Percentiles rank a stretch among this genome's conserved stretches.
Evolutionary conservation across 768 basidiomycete species (phyloP).

Genomic region (Melanogaster broomeanus): DNA sequence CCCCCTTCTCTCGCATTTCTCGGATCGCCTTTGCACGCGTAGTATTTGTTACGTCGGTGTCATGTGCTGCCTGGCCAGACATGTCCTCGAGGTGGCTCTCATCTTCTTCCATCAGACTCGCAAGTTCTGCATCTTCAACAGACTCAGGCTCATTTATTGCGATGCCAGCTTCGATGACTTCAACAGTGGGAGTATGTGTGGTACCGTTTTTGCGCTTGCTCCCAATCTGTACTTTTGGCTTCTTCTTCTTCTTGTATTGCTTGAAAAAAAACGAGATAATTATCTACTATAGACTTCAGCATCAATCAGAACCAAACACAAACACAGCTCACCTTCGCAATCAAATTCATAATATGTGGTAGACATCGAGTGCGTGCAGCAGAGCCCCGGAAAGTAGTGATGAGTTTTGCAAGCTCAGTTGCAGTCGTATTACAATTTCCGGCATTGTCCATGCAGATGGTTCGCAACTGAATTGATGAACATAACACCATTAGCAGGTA

Average conservation of each 20-base stretch:
- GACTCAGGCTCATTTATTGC: not conserved
- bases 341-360: slow-evolving; percentile 35
- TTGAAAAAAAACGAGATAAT: not conserved
- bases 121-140: too few relatives aligned
- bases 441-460: slow-evolving; percentile 35
- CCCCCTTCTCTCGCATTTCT: not conserved
- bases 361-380: slow-evolving; percentile 23
- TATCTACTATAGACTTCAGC: not conserved
- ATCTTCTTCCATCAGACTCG: too few relatives aligned
- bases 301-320: too few relatives aligned
- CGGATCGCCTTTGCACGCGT: not conserved
- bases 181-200: not conserved
- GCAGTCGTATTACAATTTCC: slow-evolving; percentile 32
- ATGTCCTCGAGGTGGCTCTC: not conserved
- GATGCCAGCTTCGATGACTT: not conserved
- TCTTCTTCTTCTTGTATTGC: too few relatives aligned
- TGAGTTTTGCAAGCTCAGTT: slow-evolving; percentile 10
- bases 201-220: not conserved
- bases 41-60: not conserved
- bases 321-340: slow-evolving; percentile 39
- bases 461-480: slow-evolving; percentile 28
- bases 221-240: too few relatives aligned
- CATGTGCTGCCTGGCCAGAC: not conserved
- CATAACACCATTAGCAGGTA: too few relatives aligned
- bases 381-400: slow-evolving; percentile 28